phyloP scores from a whole-genome alignment of 2,329 filamentous ascomycete genomes.

The Coniella lustricola region DNA sequence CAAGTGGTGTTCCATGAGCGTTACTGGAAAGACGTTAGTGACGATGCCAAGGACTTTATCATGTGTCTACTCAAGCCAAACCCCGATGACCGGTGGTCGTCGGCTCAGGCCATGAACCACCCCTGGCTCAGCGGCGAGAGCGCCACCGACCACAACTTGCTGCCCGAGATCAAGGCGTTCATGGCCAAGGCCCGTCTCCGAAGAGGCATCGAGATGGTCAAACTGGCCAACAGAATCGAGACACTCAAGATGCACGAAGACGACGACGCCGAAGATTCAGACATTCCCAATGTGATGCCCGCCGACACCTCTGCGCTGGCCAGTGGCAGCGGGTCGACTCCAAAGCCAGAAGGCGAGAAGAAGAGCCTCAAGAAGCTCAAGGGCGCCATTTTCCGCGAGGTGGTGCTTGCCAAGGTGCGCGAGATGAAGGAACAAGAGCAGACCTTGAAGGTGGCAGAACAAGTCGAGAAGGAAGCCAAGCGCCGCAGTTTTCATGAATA shows the following conservation, averaged over 20 bases:
- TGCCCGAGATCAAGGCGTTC: constrained; percentile 94
- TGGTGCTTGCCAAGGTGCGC: constrained; percentile 86
- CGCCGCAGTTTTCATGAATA: constrained; percentile 26
- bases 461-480: constrained; percentile 43
- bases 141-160: constrained; percentile 90
- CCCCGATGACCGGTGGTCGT: constrained; percentile 69
- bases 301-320: constrained; percentile 32
- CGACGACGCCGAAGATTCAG: constrained; percentile 70
- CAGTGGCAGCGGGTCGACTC: constrained; percentile 16
- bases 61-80: constrained; percentile 70
- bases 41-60: constrained; percentile 95
- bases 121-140: constrained; percentile 86
- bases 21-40: constrained; percentile 97
- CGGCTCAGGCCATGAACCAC: constrained; percentile 72
- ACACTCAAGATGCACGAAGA: constrained; percentile 90
- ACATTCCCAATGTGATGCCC: constrained; percentile 57
- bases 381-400: constrained; percentile 81
- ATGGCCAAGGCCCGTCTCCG: constrained; percentile 85
- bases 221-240: constrained; percentile 92
- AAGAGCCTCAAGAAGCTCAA: constrained; percentile 45
- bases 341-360: constrained; percentile 28
- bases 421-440: constrained; percentile 87
- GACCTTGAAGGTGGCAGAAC: constrained; percentile 56
- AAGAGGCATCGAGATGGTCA: constrained; percentile 92
- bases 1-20: constrained; percentile 91